Percentiles rank a stretch among this genome's conserved stretches.
phyloP scores from a whole-genome alignment of 345 rosid species.

The Salix purpurea region DNA sequence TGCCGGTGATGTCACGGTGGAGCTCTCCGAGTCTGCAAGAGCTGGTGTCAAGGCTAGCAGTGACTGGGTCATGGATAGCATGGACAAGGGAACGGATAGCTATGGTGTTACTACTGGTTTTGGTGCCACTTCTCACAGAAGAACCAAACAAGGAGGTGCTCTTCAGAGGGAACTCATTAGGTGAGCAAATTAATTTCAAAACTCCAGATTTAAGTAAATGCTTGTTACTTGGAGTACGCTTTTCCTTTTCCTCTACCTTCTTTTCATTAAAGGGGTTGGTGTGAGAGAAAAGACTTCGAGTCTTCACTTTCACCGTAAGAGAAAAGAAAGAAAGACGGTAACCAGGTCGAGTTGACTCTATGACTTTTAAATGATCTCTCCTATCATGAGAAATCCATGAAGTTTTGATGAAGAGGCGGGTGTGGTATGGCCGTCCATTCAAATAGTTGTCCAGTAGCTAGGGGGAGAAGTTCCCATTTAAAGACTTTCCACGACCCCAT shows the following conservation, averaged over 20 bases:
- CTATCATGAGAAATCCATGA: background rate
- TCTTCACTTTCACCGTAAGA: no score
- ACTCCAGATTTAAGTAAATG: background rate
- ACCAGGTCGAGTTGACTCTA: background rate
- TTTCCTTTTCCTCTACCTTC: no score
- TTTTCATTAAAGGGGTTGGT: background rate
- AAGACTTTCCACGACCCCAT: background rate
- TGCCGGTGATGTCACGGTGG: slow-evolving; percentile 1
- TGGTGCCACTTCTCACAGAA: slow-evolving; percentile 30
- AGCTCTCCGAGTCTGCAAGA: slow-evolving; percentile 21
- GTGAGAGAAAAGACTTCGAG: background rate
- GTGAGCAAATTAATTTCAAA: background rate
- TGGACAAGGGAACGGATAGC: slow-evolving; percentile 22
- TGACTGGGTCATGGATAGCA: slow-evolving; percentile 31
- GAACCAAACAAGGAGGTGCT: slow-evolving; percentile 26
- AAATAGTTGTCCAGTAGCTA: background rate
- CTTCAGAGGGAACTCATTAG: slow-evolving; percentile 29
- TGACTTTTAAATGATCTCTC: background rate
- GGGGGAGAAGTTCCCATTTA: background rate
- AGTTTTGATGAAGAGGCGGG: background rate
- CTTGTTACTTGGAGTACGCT: background rate
- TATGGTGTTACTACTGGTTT: slow-evolving; percentile 30
- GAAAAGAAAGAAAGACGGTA: no score
- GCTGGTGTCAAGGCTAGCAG: slow-evolving; percentile 27
- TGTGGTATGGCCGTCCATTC: background rate